Evolutionary conservation across 179 eudicot genomes (phyloP).

Genomic region (Sideroxylon spinosum): DNA sequence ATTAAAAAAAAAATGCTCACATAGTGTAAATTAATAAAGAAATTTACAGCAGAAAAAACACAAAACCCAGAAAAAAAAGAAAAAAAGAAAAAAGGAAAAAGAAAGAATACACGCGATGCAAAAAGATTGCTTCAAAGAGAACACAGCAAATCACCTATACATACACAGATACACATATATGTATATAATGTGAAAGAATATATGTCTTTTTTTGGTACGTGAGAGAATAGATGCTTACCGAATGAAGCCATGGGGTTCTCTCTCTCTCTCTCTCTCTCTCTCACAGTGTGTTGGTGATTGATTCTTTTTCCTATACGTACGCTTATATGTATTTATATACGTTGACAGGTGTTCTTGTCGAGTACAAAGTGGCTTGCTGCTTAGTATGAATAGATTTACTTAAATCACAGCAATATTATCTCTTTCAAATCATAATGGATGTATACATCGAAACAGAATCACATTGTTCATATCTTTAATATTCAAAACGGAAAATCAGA

Average conservation of each 20-base stretch:
- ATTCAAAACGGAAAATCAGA: no score
- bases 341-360: no score
- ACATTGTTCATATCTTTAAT: no score
- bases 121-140: not conserved
- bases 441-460: no score
- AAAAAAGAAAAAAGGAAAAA: not conserved
- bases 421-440: no score
- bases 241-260: slow-evolving; percentile 13
- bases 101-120: no score
- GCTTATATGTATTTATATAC: no score
- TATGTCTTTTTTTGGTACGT: no score
- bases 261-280: not conserved
- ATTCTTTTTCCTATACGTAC: not conserved
- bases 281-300: not conserved
- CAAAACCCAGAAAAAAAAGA: slow-evolving; percentile 6
- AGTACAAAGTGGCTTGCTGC: no score
- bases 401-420: no score
- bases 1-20: not conserved
- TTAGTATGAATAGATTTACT: no score
- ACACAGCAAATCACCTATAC: not conserved
- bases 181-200: not conserved
- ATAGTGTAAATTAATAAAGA: not conserved
- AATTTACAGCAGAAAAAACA: not conserved
- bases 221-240: slow-evolving; percentile 1
- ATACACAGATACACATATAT: not conserved